Percentiles rank a stretch among this genome's conserved stretches.
Conservation (phyloP, 768 basidiomycete species). For the Mycena latifolia region DNA sequence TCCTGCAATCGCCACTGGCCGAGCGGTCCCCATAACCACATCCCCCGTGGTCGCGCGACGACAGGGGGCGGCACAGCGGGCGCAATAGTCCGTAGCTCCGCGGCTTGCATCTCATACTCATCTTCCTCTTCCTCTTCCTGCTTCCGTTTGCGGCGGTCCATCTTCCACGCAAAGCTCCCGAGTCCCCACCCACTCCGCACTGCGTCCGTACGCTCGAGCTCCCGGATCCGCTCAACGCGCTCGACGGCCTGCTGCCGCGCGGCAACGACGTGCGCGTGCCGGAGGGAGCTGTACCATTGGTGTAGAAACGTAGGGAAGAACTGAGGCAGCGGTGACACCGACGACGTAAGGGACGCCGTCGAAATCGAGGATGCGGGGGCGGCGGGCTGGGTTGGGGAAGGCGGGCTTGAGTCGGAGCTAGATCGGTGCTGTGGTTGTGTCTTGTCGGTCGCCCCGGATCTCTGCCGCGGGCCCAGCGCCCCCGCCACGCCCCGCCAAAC, state of each 20-base stretch:
- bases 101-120: conserved; percentile 34
- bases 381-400: conserved; percentile 20
- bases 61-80: conserved; percentile 21
- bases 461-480: conserved; percentile 51
- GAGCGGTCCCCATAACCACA: conserved; percentile 89
- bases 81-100: conserved; percentile 20
- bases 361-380: conserved; percentile 28
- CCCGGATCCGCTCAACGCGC: conserved; percentile 73
- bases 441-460: not conserved
- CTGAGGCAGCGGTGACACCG: conserved; percentile 43
- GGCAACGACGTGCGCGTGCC: conserved; percentile 79
- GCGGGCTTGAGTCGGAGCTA: conserved; percentile 15
- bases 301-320: conserved; percentile 58
- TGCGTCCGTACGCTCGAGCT: conserved; percentile 60
- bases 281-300: conserved; percentile 69
- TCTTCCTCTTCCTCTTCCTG: conserved; percentile 32
- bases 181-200: conserved; percentile 74
- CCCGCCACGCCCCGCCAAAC: conserved; percentile 72
- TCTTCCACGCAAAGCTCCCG: conserved; percentile 71
- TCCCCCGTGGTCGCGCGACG: conserved; percentile 49
- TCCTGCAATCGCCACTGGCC: conserved; percentile 82
- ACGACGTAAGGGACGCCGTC: conserved; percentile 29
- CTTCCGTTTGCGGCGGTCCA: conserved; percentile 36
- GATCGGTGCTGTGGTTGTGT: not conserved
- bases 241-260: conserved; percentile 79